A percentile compares a stretch with the other conserved stretches of the same genome.
These are phyloP conservation scores for Tulasnella sp. DNA, from an alignment of 768 basidiomycete species.

Conservation along the genomic window DNA sequence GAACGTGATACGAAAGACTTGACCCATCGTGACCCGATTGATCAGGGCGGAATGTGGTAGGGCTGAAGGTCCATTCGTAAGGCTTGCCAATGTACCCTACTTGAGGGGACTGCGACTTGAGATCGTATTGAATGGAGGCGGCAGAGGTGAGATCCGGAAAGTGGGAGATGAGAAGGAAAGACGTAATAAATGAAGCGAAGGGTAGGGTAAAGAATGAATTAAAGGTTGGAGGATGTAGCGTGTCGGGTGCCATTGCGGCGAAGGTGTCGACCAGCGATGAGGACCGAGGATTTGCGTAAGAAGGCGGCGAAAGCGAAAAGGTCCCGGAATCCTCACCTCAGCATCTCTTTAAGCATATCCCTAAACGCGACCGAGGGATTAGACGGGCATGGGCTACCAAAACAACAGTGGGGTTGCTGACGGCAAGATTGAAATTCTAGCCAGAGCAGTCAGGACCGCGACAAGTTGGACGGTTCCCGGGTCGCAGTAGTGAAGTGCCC, in stretches of 20 bases:
- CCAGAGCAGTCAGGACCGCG: not conserved
- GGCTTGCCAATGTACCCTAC: constrained; percentile 68
- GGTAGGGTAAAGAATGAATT: not conserved
- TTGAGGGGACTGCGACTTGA: constrained; percentile 73
- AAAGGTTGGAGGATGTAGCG: not conserved
- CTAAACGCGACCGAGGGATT: not conserved
- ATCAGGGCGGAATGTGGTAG: constrained; percentile 59
- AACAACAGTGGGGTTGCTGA: constrained; percentile 9
- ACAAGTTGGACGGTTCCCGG: not conserved
- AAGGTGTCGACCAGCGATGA: constrained; percentile 26
- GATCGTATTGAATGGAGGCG: constrained; percentile 59
- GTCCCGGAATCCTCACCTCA: not conserved
- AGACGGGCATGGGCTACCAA: not conserved
- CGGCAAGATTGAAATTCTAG: not conserved
- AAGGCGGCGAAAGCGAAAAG: constrained; percentile 1
- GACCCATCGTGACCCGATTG: constrained; percentile 44
- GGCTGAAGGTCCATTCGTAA: constrained; percentile 72
- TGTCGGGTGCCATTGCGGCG: not conserved
- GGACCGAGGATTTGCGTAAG: constrained; percentile 1
- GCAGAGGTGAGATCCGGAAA: constrained; percentile 32
- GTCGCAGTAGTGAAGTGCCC: not conserved
- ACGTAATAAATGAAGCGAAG: not conserved
- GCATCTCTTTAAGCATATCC: not conserved
- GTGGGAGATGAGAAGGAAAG: not conserved
- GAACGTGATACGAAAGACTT: constrained; percentile 58